Base-by-base conservation (phyloP, 2,329 filamentous ascomycete species). In the Magnaporthales sp. region DNA sequence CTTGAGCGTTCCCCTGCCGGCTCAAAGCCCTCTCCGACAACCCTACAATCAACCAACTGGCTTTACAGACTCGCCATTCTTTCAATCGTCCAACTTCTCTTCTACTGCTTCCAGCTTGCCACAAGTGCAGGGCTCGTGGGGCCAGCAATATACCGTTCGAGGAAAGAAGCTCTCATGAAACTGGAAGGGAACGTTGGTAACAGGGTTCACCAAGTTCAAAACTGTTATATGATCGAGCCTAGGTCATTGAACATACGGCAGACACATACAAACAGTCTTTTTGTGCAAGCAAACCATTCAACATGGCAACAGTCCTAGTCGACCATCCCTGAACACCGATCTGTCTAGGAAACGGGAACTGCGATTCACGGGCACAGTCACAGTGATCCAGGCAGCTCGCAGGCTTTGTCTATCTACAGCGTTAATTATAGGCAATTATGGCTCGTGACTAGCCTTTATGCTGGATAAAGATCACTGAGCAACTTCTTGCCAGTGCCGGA, bases 81-180 rank as follows among this genome's bases (percentile, higher is more conserved):
- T 73, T 24, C 74, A 73, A 22, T 72, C 71, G 13, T 72, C 71
- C 22, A 69, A 73, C 66, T 72, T 73, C n/a, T 74, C 73, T 29
- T 69, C 70, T 9, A 67, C 67, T 13, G 68, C 67, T 10, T 76
- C 75, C 15, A 74, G 72, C 63, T 67, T 77, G 31, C 75, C 76
- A 7, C 71, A 70, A 2, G 73, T 77, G 32, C 74, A 77, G 65
- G 75, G 74, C 66, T 72, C 75, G 0, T 73, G 70, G 67, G 75
- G 74, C 13, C 19, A 76, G 27, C 70, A 73, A 2, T 60, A 51
- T 30, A 65, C 67, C 31, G 62, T 32, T 15, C 32, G n/a, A 27
- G 6, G 11, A 58, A 58, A 26, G 54, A 58, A 58, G 54, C 54
- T 22, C 24, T 58, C 54, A 2, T 58, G 54, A 58, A 58, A 22